Evolutionary conservation across 208 protist species (phyloP).

Genomic region (Trypanosoma mega): DNA sequence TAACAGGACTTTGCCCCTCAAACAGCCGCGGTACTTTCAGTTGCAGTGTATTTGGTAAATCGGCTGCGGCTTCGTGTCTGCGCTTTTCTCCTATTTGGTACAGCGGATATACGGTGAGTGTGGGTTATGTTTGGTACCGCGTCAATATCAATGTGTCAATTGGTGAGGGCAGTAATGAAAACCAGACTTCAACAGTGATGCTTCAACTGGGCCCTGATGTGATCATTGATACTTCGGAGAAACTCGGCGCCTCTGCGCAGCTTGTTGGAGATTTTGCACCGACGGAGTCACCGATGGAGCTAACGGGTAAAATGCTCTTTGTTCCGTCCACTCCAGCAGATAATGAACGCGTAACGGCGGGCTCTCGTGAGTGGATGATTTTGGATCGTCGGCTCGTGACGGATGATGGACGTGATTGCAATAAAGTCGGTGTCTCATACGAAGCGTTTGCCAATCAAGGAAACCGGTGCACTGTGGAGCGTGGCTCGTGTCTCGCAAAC

Average conservation of each 20-base stretch:
- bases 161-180: constrained; percentile 12
- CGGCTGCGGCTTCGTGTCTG: constrained; percentile 76
- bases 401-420: constrained; percentile 72
- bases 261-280: constrained; percentile 78
- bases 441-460: constrained; percentile 80
- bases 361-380: constrained; percentile 76
- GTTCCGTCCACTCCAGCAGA: constrained; percentile 38
- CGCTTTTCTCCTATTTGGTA: constrained; percentile 79
- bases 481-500: constrained; percentile 71
- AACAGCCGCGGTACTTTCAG: constrained; percentile 42
- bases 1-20: constrained; percentile 58
- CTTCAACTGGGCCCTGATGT: constrained; percentile 53
- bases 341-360: constrained; percentile 43
- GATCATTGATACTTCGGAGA: constrained; percentile 28
- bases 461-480: constrained; percentile 50
- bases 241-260: constrained; percentile 46
- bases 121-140: constrained; percentile 53
- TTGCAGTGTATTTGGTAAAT: constrained; percentile 62
- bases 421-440: constrained; percentile 90
- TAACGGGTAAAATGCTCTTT: constrained; percentile 76
- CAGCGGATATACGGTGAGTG: constrained; percentile 75
- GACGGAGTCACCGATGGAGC: constrained; percentile 45
- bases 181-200: neutral
- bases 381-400: constrained; percentile 61
- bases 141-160: constrained; percentile 52